Evolutionary conservation across 2,329 filamentous ascomycete species (phyloP), one percentile per base, ranked within the genome.

Genomic region (Fusarium scirpi): DNA sequence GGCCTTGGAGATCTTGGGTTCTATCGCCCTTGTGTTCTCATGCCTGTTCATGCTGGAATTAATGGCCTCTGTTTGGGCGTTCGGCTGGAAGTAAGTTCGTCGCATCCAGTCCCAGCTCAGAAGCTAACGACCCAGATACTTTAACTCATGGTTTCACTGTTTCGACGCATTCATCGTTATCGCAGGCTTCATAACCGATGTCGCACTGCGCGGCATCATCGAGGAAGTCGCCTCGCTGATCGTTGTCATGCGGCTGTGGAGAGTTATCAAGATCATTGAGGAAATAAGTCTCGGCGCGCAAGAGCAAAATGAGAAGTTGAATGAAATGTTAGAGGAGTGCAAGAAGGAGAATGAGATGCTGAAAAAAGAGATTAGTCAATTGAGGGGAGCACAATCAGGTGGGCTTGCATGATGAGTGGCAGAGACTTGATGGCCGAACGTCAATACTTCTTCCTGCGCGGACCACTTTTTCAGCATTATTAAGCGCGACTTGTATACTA

Each of bases 181-280:
- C 10, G 61, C 61, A 8, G 62, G 61, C 3, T 65, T 65, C 15
- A 20, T 65, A 0, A 65, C 61, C 0, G 61, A 65, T 9, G 62
- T 65, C 1, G 53, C 62, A 3, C 34, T 65, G 0, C 61, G 62
- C 0, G 61, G 61, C 3, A 59, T 65, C 1, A 32, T 65, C 2
- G 54, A 65, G 38, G 61, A 65, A 15, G 54, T 65, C 2, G 62
- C 62, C 2, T 65, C 61, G 20, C 30, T 65, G 1, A 65, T 65
- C 5, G 62, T 65, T 7, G 61, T 60, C 2, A 65, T 65, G 62
- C 46, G 62, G 18, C 34, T 65, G 4, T 65, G 62, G 62, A 44
- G 62, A 29, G 62, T 65, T 0, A 34, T 65, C 1, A 65, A 65
- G 22, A 65, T 65, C 5, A 65, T 65, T 2, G 61, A 65, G n/a